Percentiles rank a stretch among this genome's conserved stretches.
Evolutionary conservation across 148 eudicot species (phyloP).

Genomic region (Cornus controversa): DNA sequence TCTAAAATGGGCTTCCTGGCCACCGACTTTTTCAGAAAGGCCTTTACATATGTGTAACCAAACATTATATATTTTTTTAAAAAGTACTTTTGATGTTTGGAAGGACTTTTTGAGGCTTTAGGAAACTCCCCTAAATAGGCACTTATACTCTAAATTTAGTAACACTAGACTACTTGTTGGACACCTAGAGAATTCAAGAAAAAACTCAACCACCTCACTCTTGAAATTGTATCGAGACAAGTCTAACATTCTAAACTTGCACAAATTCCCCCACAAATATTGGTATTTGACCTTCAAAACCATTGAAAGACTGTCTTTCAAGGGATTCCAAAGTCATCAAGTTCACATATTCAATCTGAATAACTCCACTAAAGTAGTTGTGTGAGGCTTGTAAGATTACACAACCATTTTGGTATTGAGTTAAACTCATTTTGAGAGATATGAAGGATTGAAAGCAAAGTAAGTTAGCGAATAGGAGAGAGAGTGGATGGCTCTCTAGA

Average conservation of each 20-base stretch:
- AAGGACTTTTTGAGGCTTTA: too few relatives aligned
- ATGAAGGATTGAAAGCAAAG: not conserved
- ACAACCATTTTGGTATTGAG: not conserved
- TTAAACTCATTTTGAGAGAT: not conserved
- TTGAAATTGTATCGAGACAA: not conserved
- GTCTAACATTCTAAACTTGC: constrained; percentile 9
- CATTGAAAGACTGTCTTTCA: not conserved
- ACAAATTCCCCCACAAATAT: constrained; percentile 7
- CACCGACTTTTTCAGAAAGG: too few relatives aligned
- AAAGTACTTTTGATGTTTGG: too few relatives aligned
- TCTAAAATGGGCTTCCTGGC: too few relatives aligned
- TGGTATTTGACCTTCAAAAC: not conserved
- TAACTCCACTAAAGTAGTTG: not conserved
- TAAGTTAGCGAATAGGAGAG: not conserved
- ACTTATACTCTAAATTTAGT: not conserved
- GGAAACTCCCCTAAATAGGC: too few relatives aligned
- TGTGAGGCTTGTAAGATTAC: not conserved
- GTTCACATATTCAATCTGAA: not conserved
- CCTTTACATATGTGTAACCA: too few relatives aligned
- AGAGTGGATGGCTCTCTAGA: not conserved
- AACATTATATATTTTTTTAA: too few relatives aligned
- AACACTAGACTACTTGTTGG: not conserved
- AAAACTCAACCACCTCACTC: not conserved
- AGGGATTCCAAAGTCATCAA: not conserved
- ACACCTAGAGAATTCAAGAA: constrained; percentile 5